phyloP scores from a whole-genome alignment of 1,139 yeast genomes.

The Scheffersomyces insectosa region DNA sequence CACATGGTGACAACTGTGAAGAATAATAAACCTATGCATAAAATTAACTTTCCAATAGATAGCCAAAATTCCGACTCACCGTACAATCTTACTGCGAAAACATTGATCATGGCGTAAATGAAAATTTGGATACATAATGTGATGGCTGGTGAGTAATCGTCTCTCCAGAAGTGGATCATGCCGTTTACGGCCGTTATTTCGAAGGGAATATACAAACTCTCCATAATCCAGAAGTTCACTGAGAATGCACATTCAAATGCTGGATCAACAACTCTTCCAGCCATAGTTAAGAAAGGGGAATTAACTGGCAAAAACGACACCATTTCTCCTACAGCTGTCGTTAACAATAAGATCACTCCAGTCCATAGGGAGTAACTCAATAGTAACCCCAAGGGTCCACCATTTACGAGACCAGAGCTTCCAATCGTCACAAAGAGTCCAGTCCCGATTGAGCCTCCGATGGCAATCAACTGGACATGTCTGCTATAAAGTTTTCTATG shows the following conservation, averaged over 20 bases:
- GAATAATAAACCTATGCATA: constrained; percentile 69
- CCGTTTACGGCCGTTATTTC: constrained; percentile 81
- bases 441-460: constrained; percentile 53
- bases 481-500: constrained; percentile 24
- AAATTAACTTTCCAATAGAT: constrained; percentile 67
- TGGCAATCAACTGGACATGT: constrained; percentile 51
- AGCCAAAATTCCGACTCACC: constrained; percentile 86
- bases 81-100: constrained; percentile 70
- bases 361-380: constrained; percentile 47
- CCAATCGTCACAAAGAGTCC: constrained; percentile 53
- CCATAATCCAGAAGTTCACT: constrained; percentile 78
- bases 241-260: constrained; percentile 78
- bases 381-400: constrained; percentile 51
- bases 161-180: constrained; percentile 77
- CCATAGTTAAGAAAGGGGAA: constrained; percentile 59
- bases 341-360: constrained; percentile 55
- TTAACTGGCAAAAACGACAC: constrained; percentile 74
- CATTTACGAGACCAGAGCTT: constrained; percentile 36
- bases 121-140: constrained; percentile 63
- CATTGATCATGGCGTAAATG: constrained; percentile 61
- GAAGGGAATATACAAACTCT: constrained; percentile 75
- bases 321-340: constrained; percentile 81
- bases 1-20: constrained; percentile 80
- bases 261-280: constrained; percentile 59
- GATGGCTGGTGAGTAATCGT: constrained; percentile 69